phyloP scores from a whole-genome alignment of 768 basidiomycete genomes.

The Udeniomyces megalosporus region DNA sequence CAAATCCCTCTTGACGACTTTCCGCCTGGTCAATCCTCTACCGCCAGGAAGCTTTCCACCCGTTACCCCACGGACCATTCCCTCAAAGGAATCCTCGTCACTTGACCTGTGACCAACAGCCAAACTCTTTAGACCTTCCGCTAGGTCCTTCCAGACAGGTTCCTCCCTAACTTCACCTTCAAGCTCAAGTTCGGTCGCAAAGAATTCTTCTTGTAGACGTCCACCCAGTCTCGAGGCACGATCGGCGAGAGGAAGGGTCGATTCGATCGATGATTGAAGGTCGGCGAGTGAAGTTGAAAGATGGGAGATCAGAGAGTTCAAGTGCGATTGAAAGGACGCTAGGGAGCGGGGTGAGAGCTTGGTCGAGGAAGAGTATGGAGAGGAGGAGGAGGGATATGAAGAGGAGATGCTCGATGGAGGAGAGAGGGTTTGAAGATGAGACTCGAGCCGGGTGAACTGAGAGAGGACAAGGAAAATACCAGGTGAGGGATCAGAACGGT shows the following conservation, averaged over 20 bases:
- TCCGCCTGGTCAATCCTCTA: neutral
- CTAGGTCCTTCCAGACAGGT: slow-evolving; percentile 16
- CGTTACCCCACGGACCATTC: neutral
- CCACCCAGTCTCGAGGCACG: slow-evolving; percentile 18
- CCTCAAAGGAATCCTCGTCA: neutral
- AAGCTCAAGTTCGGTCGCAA: neutral
- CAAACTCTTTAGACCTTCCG: neutral
- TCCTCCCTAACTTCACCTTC: slow-evolving; percentile 2
- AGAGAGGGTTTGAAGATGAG: too few relatives aligned
- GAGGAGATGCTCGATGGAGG: neutral
- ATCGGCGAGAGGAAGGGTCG: slow-evolving; percentile 19
- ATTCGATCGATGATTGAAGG: slow-evolving; percentile 21
- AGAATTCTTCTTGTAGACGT: slow-evolving; percentile 13
- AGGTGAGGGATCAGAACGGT: too few relatives aligned
- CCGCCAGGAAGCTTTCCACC: too few relatives aligned
- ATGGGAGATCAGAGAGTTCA: slow-evolving; percentile 19
- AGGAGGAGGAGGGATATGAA: neutral
- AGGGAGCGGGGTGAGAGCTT: neutral
- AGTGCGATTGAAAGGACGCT: slow-evolving; percentile 8
- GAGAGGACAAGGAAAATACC: too few relatives aligned
- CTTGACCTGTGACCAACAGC: neutral
- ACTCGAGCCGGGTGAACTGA: too few relatives aligned
- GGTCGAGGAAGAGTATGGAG: neutral
- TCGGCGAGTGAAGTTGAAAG: slow-evolving; percentile 16
- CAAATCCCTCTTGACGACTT: slow-evolving; percentile 11